These are phyloP conservation scores for Pyrenochaeta sp. DNA, from an alignment of 2,329 filamentous ascomycete species.

Conservation along the genomic window DNA sequence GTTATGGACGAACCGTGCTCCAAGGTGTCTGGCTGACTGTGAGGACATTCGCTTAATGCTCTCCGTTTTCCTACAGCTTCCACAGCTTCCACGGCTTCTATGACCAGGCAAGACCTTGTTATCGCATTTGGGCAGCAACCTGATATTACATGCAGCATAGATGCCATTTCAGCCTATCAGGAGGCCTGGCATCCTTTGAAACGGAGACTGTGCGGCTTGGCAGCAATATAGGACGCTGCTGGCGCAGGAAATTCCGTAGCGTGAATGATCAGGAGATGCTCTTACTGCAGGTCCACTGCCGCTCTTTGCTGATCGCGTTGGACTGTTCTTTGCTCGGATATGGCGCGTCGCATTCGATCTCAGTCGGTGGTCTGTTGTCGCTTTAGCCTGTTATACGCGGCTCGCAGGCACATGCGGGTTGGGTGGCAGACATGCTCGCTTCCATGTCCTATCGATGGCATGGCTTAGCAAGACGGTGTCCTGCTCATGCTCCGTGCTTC, in stretches of 20 bases:
- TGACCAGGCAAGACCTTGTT: conserved; percentile 24
- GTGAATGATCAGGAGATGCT: conserved; percentile 30
- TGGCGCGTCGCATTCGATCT: conserved; percentile 15
- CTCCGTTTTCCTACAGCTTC: conserved; percentile 29
- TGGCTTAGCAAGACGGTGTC: conserved; percentile 15
- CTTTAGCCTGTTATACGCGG: conserved; percentile 43
- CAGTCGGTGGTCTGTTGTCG: conserved; percentile 19
- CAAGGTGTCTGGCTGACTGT: not conserved
- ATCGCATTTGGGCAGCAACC: conserved; percentile 33
- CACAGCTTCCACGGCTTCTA: conserved; percentile 32
- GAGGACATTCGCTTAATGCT: conserved; percentile 1
- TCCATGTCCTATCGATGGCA: conserved; percentile 22
- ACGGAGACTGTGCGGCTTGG: conserved; percentile 29
- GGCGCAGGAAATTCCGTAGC: conserved; percentile 23
- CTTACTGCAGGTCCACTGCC: conserved; percentile 44
- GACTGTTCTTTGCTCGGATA: conserved; percentile 17
- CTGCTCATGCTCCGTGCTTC: conserved; percentile 31
- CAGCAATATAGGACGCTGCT: conserved; percentile 34
- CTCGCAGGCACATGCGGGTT: conserved; percentile 22
- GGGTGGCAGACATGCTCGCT: conserved; percentile 28
- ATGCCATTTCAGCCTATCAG: conserved; percentile 32
- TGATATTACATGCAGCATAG: conserved; percentile 34
- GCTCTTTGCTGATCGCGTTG: conserved; percentile 29
- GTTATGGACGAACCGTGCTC: not conserved
- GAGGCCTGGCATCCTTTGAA: conserved; percentile 21